These are phyloP conservation scores for Schoenoplectus triqueter DNA, from an alignment of 202 grass and related monocot species.

Conservation along the genomic window DNA sequence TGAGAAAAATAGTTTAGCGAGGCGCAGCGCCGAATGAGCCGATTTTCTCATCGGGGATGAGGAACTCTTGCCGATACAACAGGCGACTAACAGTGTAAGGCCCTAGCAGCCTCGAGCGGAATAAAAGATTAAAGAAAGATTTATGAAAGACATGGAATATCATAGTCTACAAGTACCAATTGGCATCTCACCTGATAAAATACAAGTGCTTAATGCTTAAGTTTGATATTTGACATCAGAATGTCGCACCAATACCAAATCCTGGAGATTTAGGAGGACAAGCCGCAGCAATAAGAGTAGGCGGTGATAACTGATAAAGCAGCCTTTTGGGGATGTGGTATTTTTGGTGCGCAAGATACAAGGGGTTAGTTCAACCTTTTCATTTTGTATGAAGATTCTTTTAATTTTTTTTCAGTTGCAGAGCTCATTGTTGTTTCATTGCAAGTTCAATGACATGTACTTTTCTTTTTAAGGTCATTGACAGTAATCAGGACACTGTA, in stretches of 20 bases:
- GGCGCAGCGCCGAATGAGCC: too few species aligned
- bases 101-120: too few species aligned
- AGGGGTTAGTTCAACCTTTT: neutral
- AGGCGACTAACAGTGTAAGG: too few species aligned
- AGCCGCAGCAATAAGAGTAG: constrained; percentile 69
- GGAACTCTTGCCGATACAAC: too few species aligned
- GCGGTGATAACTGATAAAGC: constrained; percentile 65
- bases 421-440: neutral
- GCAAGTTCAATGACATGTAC: neutral
- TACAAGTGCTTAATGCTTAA: neutral
- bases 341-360: constrained; percentile 89
- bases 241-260: constrained; percentile 82
- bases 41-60: too few species aligned
- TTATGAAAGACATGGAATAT: neutral
- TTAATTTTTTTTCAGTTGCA: neutral
- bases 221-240: constrained; percentile 51
- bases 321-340: constrained; percentile 84
- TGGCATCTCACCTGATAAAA: neutral
- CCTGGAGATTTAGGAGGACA: constrained; percentile 71
- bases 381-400: neutral
- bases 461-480: too few species aligned
- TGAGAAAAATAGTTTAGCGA: neutral
- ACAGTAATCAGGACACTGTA: neutral
- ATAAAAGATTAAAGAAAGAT: too few species aligned
- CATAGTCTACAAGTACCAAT: neutral